Base-by-base conservation (phyloP, 305 asterid genomes). In the Rubia balearica region DNA sequence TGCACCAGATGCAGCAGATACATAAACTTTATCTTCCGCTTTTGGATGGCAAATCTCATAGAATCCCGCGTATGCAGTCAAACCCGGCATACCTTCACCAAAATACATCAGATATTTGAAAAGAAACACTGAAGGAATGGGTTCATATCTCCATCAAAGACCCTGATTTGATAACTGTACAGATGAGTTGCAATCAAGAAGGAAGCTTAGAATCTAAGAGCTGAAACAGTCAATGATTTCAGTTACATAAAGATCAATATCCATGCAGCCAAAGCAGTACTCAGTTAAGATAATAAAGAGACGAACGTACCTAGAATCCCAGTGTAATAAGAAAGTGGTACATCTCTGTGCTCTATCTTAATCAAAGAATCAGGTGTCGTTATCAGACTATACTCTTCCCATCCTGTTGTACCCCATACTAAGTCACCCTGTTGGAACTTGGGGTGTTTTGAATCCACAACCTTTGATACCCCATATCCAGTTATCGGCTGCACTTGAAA, bases 71-170 rank as follows among this genome's bases (percentile, higher is more conserved):
- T 62, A 62, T 0, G 67, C 67, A 33, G 67, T 62, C 46, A 62
- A 62, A 33, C 67, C 67, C 21, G 67, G 67, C 67, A 62, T 62
- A 62, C 67, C 67, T 62, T 62, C 24, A 62, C 67, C 45, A 33
- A 33, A 14, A 36, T 62, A 36, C 8, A 16, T 62, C 45, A 61
- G 21, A 62, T 33, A 33, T 36, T 41, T 24, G 17, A 30, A 22
- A 6, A 62, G 22, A 62, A 33, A 62, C 17, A 62, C 2, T 17
- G 17, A 33, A 36, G 24, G 9, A 13, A 13, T 17, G n/a, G 19
- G 6, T 33, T 61, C 66, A 4, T 2, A 2, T 21, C 40, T 10
- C 40, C n/a, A n/a, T n/a, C n/a, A n/a, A n/a, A n/a, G n/a, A n/a
- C n/a, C n/a, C n/a, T n/a, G n/a, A n/a, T n/a, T n/a, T 22, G 17